Evolutionary conservation across 2,329 filamentous ascomycete species (phyloP).

Genomic region (Daldinia sp.): DNA sequence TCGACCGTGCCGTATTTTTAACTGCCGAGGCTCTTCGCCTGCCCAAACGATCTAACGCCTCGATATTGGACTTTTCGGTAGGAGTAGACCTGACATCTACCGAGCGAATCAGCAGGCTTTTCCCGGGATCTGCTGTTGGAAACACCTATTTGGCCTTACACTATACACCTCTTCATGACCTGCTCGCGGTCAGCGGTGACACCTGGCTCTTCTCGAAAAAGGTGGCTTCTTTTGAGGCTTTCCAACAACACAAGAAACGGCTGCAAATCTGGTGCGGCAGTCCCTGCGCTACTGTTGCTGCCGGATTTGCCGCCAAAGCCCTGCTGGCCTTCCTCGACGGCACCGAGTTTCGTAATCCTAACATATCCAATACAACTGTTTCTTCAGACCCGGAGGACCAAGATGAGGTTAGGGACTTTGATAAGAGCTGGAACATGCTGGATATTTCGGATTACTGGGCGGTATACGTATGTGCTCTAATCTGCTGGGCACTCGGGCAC

Average conservation of each 20-base stretch:
- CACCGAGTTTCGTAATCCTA: slow-evolving; percentile 35
- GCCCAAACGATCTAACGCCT: slow-evolving; percentile 35
- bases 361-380: slow-evolving; percentile 29
- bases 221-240: slow-evolving; percentile 54
- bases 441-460: slow-evolving; percentile 85
- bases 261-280: slow-evolving; percentile 50
- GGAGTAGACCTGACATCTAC: slow-evolving; percentile 38
- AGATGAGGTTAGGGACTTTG: slow-evolving; percentile 6
- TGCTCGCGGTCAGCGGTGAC: slow-evolving; percentile 66
- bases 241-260: slow-evolving; percentile 56
- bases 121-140: slow-evolving; percentile 55
- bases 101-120: slow-evolving; percentile 52
- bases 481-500: slow-evolving; percentile 66
- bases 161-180: slow-evolving; percentile 64
- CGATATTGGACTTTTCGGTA: slow-evolving; percentile 34
- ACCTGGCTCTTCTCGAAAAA: slow-evolving; percentile 67
- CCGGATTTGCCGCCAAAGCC: slow-evolving; percentile 60
- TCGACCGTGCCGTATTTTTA: slow-evolving; percentile 44
- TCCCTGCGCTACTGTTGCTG: slow-evolving; percentile 54
- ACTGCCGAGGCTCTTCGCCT: slow-evolving; percentile 44
- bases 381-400: slow-evolving; percentile 16
- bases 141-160: slow-evolving; percentile 66
- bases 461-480: slow-evolving; percentile 65
- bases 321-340: slow-evolving; percentile 55
- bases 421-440: slow-evolving; percentile 60